phyloP scores from a whole-genome alignment of 768 basidiomycete species.

The Gautieria morchelliformis region DNA sequence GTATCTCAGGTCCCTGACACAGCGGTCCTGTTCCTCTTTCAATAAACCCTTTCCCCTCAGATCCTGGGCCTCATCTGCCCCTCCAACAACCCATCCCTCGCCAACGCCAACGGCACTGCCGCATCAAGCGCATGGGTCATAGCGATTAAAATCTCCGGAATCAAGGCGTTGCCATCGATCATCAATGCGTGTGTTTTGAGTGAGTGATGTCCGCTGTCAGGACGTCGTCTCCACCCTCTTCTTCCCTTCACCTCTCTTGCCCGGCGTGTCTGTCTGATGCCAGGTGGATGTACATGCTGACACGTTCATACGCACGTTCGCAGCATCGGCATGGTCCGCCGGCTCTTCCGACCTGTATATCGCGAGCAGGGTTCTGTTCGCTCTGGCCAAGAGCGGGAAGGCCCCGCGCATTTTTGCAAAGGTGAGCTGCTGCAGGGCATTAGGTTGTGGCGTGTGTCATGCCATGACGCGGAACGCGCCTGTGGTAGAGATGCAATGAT shows the following conservation, averaged over 20 bases:
- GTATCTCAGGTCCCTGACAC: background rate
- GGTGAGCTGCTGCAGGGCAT: slow-evolving; percentile 13
- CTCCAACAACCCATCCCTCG: slow-evolving; percentile 48
- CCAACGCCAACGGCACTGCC: slow-evolving; percentile 46
- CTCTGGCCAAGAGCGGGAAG: slow-evolving; percentile 37
- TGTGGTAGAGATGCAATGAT: background rate
- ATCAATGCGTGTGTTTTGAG: slow-evolving; percentile 21
- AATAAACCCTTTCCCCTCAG: slow-evolving; percentile 15
- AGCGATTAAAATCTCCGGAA: slow-evolving; percentile 79
- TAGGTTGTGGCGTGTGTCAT: background rate
- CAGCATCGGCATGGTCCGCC: slow-evolving; percentile 2
- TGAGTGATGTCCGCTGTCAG: slow-evolving; percentile 15
- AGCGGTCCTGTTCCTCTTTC: background rate
- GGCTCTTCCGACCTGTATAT: background rate
- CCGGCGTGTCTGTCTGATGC: no score
- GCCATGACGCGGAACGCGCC: background rate
- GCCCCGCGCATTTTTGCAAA: slow-evolving; percentile 31
- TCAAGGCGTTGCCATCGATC: slow-evolving; percentile 73
- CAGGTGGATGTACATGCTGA: no score
- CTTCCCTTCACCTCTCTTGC: slow-evolving; percentile 2
- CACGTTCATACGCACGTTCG: no score
- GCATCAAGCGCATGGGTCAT: slow-evolving; percentile 87
- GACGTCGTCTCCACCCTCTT: background rate
- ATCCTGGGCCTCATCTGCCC: slow-evolving; percentile 81
- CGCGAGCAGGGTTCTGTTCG: slow-evolving; percentile 24